Evolutionary conservation across 2,329 filamentous ascomycete species (phyloP).

Genomic region (Fusarium equiseti): DNA sequence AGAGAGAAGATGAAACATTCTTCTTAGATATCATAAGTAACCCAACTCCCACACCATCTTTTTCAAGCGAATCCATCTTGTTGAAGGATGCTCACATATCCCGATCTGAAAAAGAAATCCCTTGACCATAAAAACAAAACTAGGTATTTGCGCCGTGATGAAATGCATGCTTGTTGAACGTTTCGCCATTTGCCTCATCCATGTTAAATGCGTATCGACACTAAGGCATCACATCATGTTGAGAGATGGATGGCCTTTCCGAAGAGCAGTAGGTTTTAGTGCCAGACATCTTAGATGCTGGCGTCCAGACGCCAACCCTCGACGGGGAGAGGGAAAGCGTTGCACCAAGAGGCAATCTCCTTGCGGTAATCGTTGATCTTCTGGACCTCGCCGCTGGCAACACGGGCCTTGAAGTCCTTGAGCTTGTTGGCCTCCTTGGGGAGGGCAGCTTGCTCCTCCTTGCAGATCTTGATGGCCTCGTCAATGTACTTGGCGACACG

Average conservation of each 20-base stretch:
- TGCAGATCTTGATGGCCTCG: constrained; percentile 87
- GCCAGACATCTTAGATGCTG: constrained; percentile 61
- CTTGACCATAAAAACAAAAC: constrained; percentile 37
- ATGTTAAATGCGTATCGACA: constrained; percentile 48
- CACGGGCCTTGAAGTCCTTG: constrained; percentile 98
- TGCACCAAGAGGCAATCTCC: constrained; percentile 90
- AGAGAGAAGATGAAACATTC: constrained; percentile 33
- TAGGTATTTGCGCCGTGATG: constrained; percentile 49
- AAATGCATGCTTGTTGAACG: constrained; percentile 52
- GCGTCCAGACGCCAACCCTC: constrained; percentile 75
- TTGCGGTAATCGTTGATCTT: constrained; percentile 88
- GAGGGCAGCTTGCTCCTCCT: constrained; percentile 84
- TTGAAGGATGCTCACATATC: constrained; percentile 46
- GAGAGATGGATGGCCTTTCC: constrained; percentile 21
- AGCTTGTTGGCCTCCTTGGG: constrained; percentile 99
- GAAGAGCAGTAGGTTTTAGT: constrained; percentile 6
- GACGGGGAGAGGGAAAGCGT: constrained; percentile 91
- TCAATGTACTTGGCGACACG: constrained; percentile 92
- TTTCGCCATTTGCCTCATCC: constrained; percentile 50
- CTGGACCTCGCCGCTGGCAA: constrained; percentile 79
- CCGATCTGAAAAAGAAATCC: constrained; percentile 37
- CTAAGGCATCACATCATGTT: constrained; percentile 27
- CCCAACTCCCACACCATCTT: constrained; percentile 47
- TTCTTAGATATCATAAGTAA: constrained; percentile 37
- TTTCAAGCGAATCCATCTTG: constrained; percentile 43